A percentile compares a stretch with the other conserved stretches of the same genome.
phyloP scores from a whole-genome alignment of 306 rosid genomes.

The Cucumis hystrix region DNA sequence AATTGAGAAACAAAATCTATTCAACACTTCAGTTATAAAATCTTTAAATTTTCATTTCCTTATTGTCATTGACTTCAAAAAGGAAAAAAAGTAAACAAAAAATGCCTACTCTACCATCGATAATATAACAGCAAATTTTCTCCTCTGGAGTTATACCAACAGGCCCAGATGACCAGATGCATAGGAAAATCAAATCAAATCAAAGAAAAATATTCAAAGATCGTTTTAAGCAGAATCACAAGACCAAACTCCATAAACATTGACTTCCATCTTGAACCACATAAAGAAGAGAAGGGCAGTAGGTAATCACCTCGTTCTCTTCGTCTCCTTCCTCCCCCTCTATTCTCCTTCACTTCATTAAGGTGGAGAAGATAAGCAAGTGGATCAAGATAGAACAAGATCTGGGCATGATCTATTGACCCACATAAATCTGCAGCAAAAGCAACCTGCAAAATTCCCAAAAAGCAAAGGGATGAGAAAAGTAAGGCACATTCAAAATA shows the following conservation, averaged over 20 bases:
- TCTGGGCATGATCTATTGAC: constrained; percentile 68
- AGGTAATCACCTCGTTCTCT: constrained; percentile 23
- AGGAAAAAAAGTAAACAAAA: not conserved
- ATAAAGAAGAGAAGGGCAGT: constrained; percentile 11
- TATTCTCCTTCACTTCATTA: constrained; percentile 10
- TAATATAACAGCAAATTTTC: constrained; percentile 4
- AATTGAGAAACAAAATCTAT: constrained; percentile 11
- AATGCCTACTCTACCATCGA: constrained; percentile 4
- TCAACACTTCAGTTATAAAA: not conserved
- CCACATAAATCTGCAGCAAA: constrained; percentile 21
- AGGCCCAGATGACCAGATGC: constrained; percentile 18
- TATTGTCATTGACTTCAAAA: not conserved
- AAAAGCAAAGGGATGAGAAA: constrained; percentile 10
- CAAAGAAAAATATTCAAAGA: not conserved
- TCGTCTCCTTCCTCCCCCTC: constrained; percentile 8
- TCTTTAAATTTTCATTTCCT: not conserved
- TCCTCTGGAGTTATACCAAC: constrained; percentile 12
- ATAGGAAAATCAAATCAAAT: constrained; percentile 12
- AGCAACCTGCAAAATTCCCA: constrained; percentile 21
- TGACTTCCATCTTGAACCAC: constrained; percentile 31
- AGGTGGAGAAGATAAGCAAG: constrained; percentile 15
- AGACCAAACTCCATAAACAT: constrained; percentile 21
- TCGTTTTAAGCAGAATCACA: not conserved
- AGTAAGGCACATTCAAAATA: constrained; percentile 18
- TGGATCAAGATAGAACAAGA: constrained; percentile 50